Evolutionary conservation across 441 rosid species (phyloP).

Genomic region (Breynia disticha): DNA sequence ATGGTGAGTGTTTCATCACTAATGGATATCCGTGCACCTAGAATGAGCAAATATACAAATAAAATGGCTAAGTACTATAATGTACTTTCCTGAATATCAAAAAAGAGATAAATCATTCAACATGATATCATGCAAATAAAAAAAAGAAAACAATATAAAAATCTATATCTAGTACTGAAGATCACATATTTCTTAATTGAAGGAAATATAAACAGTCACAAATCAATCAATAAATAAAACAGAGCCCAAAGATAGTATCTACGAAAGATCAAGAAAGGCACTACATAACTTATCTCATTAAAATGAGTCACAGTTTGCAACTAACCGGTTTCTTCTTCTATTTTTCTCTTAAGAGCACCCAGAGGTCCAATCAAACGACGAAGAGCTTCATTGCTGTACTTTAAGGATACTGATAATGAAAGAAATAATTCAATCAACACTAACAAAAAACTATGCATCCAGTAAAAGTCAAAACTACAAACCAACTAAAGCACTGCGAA

Average conservation of each 20-base stretch:
- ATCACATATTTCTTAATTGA: no score
- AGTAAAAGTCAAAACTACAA: background rate
- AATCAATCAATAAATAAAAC: background rate
- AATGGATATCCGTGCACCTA: conserved; percentile 76
- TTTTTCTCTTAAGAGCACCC: conserved; percentile 65
- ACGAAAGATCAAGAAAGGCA: background rate
- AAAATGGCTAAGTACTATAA: background rate
- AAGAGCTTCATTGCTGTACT: conserved; percentile 73
- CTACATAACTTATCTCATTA: no score
- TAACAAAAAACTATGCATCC: background rate
- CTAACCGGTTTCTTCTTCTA: conserved; percentile 93
- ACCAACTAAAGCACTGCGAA: conserved; percentile 10
- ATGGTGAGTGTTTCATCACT: conserved; percentile 74
- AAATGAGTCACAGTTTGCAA: conserved; percentile 11
- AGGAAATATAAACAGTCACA: background rate
- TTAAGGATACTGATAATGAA: conserved; percentile 52
- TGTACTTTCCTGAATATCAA: no score
- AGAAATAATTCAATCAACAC: conserved; percentile 9
- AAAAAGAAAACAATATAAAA: no score
- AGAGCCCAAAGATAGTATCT: background rate
- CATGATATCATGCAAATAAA: no score
- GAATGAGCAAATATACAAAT: conserved; percentile 11
- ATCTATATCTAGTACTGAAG: no score
- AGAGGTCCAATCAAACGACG: conserved; percentile 86
- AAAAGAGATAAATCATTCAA: no score